Percentiles rank a stretch among this genome's conserved stretches.
Evolutionary conservation across 1,284 basidiomycete species (phyloP).

Genomic region (Puccinia triticina): DNA sequence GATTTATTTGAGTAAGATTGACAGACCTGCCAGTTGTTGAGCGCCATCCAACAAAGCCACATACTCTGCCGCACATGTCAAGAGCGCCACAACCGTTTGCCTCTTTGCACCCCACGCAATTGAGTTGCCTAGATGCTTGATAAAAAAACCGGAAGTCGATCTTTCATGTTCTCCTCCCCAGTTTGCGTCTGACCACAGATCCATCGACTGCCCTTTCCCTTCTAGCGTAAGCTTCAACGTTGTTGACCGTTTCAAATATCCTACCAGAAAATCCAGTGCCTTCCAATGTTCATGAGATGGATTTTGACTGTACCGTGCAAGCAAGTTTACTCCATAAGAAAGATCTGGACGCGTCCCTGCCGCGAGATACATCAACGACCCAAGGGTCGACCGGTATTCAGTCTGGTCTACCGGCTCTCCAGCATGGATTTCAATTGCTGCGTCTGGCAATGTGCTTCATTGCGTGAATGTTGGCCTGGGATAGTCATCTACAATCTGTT

Average conservation of each 20-base stretch:
- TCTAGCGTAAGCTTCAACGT: not conserved
- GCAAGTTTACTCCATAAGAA: not conserved
- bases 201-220: not conserved
- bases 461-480: no score
- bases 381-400: no score
- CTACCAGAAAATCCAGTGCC: not conserved
- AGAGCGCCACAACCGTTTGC: slow-evolving; percentile 11
- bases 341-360: slow-evolving; percentile 18
- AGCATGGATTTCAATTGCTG: not conserved
- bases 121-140: not conserved
- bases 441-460: not conserved
- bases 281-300: not conserved
- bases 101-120: slow-evolving; percentile 26
- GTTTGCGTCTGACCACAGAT: slow-evolving; percentile 10
- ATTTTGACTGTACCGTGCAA: not conserved
- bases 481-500: not conserved
- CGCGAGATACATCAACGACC: not conserved
- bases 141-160: not conserved
- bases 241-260: not conserved
- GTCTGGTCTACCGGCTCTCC: not conserved
- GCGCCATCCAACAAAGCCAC: not conserved
- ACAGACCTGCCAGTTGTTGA: not conserved
- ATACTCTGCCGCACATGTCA: slow-evolving; percentile 29
- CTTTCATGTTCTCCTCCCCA: slow-evolving; percentile 32
- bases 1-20: not conserved